Base-by-base conservation (phyloP, 257 asterid species). In the Ilex aquifolium region DNA sequence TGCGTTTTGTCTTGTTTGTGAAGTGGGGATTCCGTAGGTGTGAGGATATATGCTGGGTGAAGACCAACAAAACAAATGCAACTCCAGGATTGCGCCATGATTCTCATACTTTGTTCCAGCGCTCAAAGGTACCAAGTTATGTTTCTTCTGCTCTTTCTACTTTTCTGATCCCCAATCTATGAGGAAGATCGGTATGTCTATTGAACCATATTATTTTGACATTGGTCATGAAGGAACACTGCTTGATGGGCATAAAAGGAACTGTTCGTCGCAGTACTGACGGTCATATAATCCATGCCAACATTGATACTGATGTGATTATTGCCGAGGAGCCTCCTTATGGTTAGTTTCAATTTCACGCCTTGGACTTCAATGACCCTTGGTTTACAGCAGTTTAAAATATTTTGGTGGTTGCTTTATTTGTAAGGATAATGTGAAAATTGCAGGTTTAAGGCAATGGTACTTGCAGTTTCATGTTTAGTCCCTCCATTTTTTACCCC, bases 21-120 rank as follows among this genome's bases (percentile, higher is more conserved):
- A 71, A 93, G 99, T 93, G 99, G 99, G 99, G 99, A 72, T 93
- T 93, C 75, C 93, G 99, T 65, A 85, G 99, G 78, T 93, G 99
- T 82, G 99, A 93, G 82, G 99, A 93, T 75, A 90, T 93, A 79
- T 93, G 97, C 79, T 93, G 99, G 99, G 99, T 93, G 79, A 93
- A 93, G 83, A 87, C 95, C 29, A 93, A 93, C 77, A 93, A 93
- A 77, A 78, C 83, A 53, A 93, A 74, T 80, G 99, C 96, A 63
- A 81, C 95, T 72, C 96, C 96, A 48, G 99, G 97, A 66, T 67
- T 85, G 75, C 96, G 99, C 50, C 99, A 93, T 71, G 99, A 93
- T 78, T 87, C 97, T 71, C 97, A 82, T 77, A 93, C 99, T 74
- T 77, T 93, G 44, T 84, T 85, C 69, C 99, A 93, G 77, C 95